Evolutionary conservation across 148 eudicot genomes (phyloP).

Genomic region (Polygonum maritimum): DNA sequence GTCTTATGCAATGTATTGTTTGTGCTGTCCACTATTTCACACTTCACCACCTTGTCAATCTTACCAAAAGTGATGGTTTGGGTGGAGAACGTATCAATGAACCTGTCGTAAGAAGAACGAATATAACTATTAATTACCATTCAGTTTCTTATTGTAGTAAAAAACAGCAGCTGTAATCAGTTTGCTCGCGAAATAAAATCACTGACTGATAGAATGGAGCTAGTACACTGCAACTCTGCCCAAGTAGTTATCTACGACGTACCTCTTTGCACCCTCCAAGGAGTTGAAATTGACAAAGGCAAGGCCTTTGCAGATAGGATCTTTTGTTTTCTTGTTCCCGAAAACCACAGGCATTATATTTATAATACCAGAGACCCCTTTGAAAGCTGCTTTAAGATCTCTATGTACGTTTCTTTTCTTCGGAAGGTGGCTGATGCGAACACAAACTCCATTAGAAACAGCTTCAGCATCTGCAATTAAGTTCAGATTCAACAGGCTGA

Average conservation of each 20-base stretch:
- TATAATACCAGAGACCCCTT: conserved; percentile 62
- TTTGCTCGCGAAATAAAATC: not conserved
- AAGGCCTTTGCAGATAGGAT: conserved; percentile 83
- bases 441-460: conserved; percentile 50
- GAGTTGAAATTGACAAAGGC: conserved; percentile 69
- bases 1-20: conserved; percentile 16
- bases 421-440: conserved; percentile 75
- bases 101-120: conserved; percentile 38
- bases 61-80: conserved; percentile 67
- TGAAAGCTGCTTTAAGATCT: conserved; percentile 69
- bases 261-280: conserved; percentile 65
- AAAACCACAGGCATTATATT: conserved; percentile 58
- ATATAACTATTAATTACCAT: not conserved
- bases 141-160: conserved; percentile 6
- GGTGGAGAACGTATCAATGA: conserved; percentile 49
- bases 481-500: not conserved
- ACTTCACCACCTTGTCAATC: conserved; percentile 64
- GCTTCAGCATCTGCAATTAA: conserved; percentile 42
- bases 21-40: conserved; percentile 41
- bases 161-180: not conserved
- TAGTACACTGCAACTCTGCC: not conserved
- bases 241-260: not conserved
- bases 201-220: not conserved
- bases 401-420: conserved; percentile 70
- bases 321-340: conserved; percentile 84